Conservation (phyloP, 495 filamentous ascomycete species). For the Penicillium roqueforti region DNA sequence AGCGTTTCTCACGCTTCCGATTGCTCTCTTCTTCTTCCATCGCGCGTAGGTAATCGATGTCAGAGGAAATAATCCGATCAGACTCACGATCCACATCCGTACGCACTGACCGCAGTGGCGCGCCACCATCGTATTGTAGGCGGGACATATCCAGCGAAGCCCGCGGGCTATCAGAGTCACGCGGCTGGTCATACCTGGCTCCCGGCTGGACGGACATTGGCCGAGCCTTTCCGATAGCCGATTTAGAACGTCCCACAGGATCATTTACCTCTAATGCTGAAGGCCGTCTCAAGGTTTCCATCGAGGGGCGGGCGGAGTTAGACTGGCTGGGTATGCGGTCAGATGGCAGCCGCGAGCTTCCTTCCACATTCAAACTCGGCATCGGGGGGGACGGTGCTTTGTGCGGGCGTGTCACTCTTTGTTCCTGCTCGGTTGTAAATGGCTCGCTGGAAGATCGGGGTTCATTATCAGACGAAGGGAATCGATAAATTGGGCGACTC, state of each 20-base stretch:
- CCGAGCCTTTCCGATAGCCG: constrained; percentile 58
- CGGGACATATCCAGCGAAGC: constrained; percentile 38
- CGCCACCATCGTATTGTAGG: constrained; percentile 37
- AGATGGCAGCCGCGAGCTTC: constrained; percentile 48
- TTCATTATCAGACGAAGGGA: constrained; percentile 53
- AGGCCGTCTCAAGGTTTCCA: constrained; percentile 66
- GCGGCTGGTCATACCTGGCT: constrained; percentile 71
- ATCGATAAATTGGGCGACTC: constrained; percentile 56
- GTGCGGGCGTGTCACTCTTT: constrained; percentile 6
- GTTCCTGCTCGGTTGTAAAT: constrained; percentile 32
- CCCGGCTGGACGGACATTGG: constrained; percentile 76
- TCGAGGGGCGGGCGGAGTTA: constrained; percentile 71
- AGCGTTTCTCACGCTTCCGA: constrained; percentile 67
- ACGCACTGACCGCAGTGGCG: constrained; percentile 33
- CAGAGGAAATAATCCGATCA: constrained; percentile 64
- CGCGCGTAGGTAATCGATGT: constrained; percentile 79
- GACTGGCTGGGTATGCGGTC: constrained; percentile 48
- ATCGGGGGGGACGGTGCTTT: constrained; percentile 32
- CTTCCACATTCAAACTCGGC: constrained; percentile 34
- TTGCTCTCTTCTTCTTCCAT: constrained; percentile 68
- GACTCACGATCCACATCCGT: constrained; percentile 35
- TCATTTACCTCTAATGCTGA: constrained; percentile 57
- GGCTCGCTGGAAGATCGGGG: constrained; percentile 53
- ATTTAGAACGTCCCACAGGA: constrained; percentile 54
- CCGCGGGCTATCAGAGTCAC: constrained; percentile 53